These are phyloP conservation scores for Clonostachys chloroleuca DNA, from an alignment of 2,329 filamentous ascomycete genomes.

Conservation along the genomic window DNA sequence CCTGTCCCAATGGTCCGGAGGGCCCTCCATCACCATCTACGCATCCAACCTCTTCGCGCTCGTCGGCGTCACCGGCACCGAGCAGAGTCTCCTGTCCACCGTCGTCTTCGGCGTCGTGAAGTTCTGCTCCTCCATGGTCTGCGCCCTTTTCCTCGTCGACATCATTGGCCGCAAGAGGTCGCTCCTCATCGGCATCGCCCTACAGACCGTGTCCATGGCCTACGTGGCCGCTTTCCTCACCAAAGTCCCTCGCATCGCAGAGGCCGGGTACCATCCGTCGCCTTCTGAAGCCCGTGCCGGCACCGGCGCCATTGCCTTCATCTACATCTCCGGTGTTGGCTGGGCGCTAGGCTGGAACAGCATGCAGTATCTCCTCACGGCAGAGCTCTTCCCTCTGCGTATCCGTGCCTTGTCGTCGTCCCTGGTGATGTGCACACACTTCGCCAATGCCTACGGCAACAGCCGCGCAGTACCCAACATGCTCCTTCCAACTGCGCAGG, in stretches of 20 bases:
- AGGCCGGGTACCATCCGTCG: constrained; percentile 4
- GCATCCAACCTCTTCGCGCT: constrained; percentile 10
- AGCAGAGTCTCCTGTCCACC: constrained; percentile 9
- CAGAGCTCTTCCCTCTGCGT: constrained; percentile 32
- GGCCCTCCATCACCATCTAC: constrained; percentile 12
- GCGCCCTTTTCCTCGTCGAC: constrained; percentile 10
- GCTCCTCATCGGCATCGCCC: constrained; percentile 15
- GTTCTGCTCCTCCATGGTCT: constrained; percentile 9
- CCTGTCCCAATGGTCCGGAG: constrained; percentile 10
- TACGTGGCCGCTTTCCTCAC: constrained; percentile 15
- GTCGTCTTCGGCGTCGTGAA: constrained; percentile 10
- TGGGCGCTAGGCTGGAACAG: constrained; percentile 37
- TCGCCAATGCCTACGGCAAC: constrained; percentile 1
- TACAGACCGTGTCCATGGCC: constrained; percentile 14
- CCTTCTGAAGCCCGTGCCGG: constrained; percentile 13
- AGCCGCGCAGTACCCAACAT: constrained; percentile 1
- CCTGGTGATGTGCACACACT: constrained; percentile 35
- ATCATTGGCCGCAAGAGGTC: constrained; percentile 14
- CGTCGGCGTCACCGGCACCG: constrained; percentile 8
- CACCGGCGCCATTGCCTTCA: constrained; percentile 28
- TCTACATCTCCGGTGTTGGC: constrained; percentile 31
- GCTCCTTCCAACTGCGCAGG: not conserved
- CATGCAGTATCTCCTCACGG: constrained; percentile 32
- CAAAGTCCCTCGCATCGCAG: constrained; percentile 9
- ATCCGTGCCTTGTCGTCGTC: constrained; percentile 28